Conservation (phyloP, 371 early-diverging fungal species). For the Funneliformis caledonium region DNA sequence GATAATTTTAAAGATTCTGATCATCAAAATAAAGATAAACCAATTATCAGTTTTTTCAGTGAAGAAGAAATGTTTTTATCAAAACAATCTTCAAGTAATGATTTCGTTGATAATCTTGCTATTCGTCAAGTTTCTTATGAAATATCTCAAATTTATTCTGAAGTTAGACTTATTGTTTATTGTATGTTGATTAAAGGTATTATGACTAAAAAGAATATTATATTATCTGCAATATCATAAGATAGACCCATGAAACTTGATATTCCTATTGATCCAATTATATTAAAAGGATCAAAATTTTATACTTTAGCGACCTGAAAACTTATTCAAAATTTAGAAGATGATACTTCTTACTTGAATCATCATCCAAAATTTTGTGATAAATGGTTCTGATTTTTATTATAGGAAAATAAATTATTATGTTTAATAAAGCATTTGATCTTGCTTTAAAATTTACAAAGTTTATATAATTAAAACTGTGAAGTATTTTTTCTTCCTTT, state of each 20-base stretch:
- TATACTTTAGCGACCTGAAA: slow-evolving; percentile 55
- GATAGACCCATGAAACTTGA: slow-evolving; percentile 53
- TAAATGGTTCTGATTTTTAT: background rate
- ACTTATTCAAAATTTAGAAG: slow-evolving; percentile 51
- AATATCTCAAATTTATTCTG: slow-evolving; percentile 50
- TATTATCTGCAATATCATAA: slow-evolving; percentile 44
- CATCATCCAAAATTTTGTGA: slow-evolving; percentile 11
- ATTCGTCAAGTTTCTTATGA: slow-evolving; percentile 47
- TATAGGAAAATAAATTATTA: background rate
- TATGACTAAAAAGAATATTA: slow-evolving; percentile 40
- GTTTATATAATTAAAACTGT: background rate
- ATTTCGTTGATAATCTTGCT: background rate
- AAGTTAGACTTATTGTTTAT: slow-evolving; percentile 49
- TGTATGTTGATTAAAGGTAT: slow-evolving; percentile 44
- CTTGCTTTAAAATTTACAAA: slow-evolving; percentile 3
- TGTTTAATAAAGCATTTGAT: background rate
- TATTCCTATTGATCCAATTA: slow-evolving; percentile 48
- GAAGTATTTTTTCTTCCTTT: slow-evolving; percentile 16
- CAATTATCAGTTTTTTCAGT: slow-evolving; percentile 44
- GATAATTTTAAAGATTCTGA: slow-evolving; percentile 13
- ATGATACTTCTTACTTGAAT: slow-evolving; percentile 47
- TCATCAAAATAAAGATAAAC: slow-evolving; percentile 38
- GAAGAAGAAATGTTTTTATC: slow-evolving; percentile 32
- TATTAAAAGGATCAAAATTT: slow-evolving; percentile 41
- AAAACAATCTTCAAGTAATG: background rate